Evolutionary conservation across 768 basidiomycete species (phyloP), one percentile per base, ranked within the genome.

Genomic region (Peribolospora kevripleyi): DNA sequence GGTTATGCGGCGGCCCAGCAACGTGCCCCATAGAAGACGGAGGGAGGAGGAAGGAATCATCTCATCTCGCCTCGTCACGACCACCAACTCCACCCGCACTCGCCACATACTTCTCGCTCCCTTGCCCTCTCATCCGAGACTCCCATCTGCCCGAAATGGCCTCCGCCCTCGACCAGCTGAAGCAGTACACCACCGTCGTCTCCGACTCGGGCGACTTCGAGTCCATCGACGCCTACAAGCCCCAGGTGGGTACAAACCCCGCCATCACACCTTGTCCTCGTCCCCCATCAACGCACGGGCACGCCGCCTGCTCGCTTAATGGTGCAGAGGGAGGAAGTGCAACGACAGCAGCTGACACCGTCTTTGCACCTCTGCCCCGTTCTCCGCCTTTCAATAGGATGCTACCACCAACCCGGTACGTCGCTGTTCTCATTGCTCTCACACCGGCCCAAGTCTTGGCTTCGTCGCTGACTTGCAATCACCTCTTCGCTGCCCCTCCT

Each of bases 221-320:
- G 70, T 75, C 82, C 60, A 93, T 95, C 74, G 87, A 80, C 71
- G 80, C 75, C 59, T 95, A 91, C 80, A 90, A 93, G 73, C 91
- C 91, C 62, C 87, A 84, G 25, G 25, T 25, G 25, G 72, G 80
- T 77, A 67, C 61, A 64, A 61, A 52, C 53, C 25, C 25, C 25
- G 10, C n/a, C 41, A 14, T 46, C 14, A 5, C 43, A 14, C 14
- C 51, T 52, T 52, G 11, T 38, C 42, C 8, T 52, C 36, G 13
- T 43, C 43, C 3, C 8, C 3, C 36, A 3, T 10, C 49, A 50
- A 11, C 37, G 49, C 10, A 25, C 25, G 25, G 25, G 25, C 25
- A 25, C 25, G 25, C 25, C 25, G 25, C 25, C 25, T 25, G 25
- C 25, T 25, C 25, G 25, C 25, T 25, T 1, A 25, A 25, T 25